Conservation (phyloP, 257 asterid genomes). For the Agastache rugosa region DNA sequence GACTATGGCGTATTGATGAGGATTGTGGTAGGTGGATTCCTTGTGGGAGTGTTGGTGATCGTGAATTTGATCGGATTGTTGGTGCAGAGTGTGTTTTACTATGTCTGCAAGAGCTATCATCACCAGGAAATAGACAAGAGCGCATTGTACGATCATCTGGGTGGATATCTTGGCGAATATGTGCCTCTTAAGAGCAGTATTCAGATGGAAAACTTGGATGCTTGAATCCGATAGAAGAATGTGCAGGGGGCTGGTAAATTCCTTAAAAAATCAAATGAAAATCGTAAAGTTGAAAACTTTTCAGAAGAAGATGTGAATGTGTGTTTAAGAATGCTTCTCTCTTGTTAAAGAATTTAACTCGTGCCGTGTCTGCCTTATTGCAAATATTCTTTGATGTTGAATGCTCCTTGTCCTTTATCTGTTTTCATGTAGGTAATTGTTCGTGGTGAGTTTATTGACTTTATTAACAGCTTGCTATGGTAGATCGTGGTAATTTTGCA, state of each 20-base stretch:
- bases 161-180: constrained; percentile 96
- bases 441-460: neutral
- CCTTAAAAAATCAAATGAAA: neutral
- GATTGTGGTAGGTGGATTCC: constrained; percentile 82
- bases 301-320: neutral
- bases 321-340: constrained; percentile 24
- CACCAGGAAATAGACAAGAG: constrained; percentile 86
- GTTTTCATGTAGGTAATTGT: neutral
- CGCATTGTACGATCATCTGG: constrained; percentile 90
- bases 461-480: neutral
- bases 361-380: neutral
- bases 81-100: constrained; percentile 96
- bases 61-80: constrained; percentile 82
- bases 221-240: constrained; percentile 33
- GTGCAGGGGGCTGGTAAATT: constrained; percentile 32
- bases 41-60: constrained; percentile 86
- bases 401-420: neutral
- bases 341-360: constrained; percentile 28
- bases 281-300: constrained; percentile 31
- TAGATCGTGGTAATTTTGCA: neutral
- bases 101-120: constrained; percentile 94
- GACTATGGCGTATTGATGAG: constrained; percentile 58
- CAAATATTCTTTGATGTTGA: neutral
- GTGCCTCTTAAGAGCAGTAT: constrained; percentile 96
- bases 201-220: constrained; percentile 94